Base-by-base conservation (phyloP, 2,329 filamentous ascomycete species). In the Elsinoe arachidis region DNA sequence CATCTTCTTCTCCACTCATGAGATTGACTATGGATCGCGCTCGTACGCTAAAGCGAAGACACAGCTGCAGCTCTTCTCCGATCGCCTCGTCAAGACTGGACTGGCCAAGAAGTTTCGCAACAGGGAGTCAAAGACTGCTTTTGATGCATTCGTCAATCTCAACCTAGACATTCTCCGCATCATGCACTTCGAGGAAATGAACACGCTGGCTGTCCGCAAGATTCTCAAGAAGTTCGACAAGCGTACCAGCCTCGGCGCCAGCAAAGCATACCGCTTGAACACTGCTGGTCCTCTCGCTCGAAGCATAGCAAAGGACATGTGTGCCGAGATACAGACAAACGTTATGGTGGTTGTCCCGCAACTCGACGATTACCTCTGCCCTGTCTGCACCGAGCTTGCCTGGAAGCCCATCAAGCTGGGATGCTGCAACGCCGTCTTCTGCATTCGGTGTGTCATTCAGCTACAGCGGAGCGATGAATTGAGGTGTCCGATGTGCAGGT, bases 151-250 rank as follows among this genome's bases (percentile, higher is more conserved):
- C 65, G 72, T 92, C 60, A 74, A 78, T 49, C 78, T 95, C 64
- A 95, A 95, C 67, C 75, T 81, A 21, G 79, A 82, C 55, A 78
- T 95, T n/a, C 76, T 95, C n/a, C 85, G 85, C 60, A 86, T 87
- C 54, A 77, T 95, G 62, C 84, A 85, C 59, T 95, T 95, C 64
- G 88, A 91, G 65, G 89, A 93, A 67, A 84, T 95, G 62, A 95
- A 95, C 65, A 81, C 82, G 62, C 80, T 80, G 30, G 90, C 90
- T 1, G 82, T 93, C 65, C 76, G 76, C 34, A 95, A 95, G 70
- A 95, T 95, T 54, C 73, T 95, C 55, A 95, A 95, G 70, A 95
- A 90, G 83, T 95, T 95, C 68, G 88, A 93, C 72, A 95, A 95
- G 71, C 82, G 84, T 59, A 95, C 90, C 1, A 83, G 86, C 0